Evolutionary conservation across 768 basidiomycete species (phyloP).

Genomic region (Hortiboletus campestris): DNA sequence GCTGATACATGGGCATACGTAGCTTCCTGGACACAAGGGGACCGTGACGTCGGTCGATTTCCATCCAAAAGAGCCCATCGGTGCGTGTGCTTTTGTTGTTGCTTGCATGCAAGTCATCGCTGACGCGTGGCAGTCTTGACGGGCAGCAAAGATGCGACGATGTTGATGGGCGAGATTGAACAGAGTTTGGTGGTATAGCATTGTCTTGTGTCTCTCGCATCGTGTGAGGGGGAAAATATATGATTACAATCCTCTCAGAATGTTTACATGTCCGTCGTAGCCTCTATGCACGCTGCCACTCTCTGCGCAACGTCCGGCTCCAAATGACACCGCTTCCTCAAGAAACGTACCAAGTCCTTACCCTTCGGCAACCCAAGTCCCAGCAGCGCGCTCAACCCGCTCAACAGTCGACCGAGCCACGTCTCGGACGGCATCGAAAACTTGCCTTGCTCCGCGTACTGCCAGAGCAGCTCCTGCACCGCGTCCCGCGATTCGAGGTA

Average conservation of each 20-base stretch:
- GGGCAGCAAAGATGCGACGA: constrained; percentile 87
- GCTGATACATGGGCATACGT: background rate
- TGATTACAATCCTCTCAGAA: background rate
- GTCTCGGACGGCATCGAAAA: constrained; percentile 24
- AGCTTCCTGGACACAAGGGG: constrained; percentile 96
- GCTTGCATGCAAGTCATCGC: background rate
- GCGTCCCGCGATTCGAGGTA: constrained; percentile 19
- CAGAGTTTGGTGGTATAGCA: constrained; percentile 47
- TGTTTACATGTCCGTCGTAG: constrained; percentile 4
- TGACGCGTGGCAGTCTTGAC: constrained; percentile 65
- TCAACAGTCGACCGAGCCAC: constrained; percentile 21
- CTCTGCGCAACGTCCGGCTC: constrained; percentile 22
- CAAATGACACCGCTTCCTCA: constrained; percentile 26
- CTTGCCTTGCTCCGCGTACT: constrained; percentile 23
- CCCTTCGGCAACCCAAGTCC: constrained; percentile 19
- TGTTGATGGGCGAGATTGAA: constrained; percentile 91
- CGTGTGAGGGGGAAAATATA: background rate
- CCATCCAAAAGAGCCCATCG: constrained; percentile 93
- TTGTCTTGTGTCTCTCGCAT: background rate
- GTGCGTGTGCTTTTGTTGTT: constrained; percentile 45
- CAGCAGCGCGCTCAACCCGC: constrained; percentile 15
- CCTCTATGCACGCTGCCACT: constrained; percentile 25
- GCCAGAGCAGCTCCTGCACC: constrained; percentile 21
- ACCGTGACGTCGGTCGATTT: constrained; percentile 96
- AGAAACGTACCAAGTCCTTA: constrained; percentile 20